Evolutionary conservation across 2,329 filamentous ascomycete species (phyloP).

Genomic region (Verticillium alfalfae): DNA sequence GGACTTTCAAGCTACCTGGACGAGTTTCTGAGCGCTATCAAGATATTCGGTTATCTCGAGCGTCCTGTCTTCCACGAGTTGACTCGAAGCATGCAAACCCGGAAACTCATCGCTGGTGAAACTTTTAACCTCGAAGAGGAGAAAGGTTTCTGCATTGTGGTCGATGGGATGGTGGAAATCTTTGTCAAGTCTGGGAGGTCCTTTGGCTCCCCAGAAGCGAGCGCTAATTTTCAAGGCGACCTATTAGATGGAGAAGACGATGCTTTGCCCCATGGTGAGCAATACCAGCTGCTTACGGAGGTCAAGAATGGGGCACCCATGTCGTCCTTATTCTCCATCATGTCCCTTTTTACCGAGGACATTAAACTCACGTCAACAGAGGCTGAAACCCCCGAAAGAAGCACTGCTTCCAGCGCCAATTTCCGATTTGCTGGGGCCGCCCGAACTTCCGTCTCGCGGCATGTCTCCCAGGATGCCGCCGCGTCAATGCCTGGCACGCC

Average conservation of each 20-base stretch:
- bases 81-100: slow-evolving; percentile 95
- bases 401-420: neutral
- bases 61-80: slow-evolving; percentile 96
- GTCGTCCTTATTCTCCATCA: slow-evolving; percentile 96
- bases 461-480: neutral
- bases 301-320: slow-evolving; percentile 97
- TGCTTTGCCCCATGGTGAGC: slow-evolving; percentile 55
- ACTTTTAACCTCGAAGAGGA: slow-evolving; percentile 94
- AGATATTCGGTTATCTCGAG: slow-evolving; percentile 96
- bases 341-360: slow-evolving; percentile 95
- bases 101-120: slow-evolving; percentile 92
- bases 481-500: slow-evolving; percentile 9
- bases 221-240: slow-evolving; percentile 34
- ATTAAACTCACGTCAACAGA: slow-evolving; percentile 74
- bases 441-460: neutral
- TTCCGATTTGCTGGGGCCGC: neutral
- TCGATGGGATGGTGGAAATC: slow-evolving; percentile 93
- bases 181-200: slow-evolving; percentile 85
- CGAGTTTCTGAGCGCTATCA: slow-evolving; percentile 97
- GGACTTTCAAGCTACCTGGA: slow-evolving; percentile 95
- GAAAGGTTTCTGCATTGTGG: slow-evolving; percentile 95
- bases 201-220: slow-evolving; percentile 33
- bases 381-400: slow-evolving; percentile 32
- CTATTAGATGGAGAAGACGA: slow-evolving; percentile 65
- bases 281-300: slow-evolving; percentile 94